Percentiles rank a stretch among this genome's conserved stretches.
phyloP scores from a whole-genome alignment of 768 basidiomycete species.

The Boletus rubroflammeus region DNA sequence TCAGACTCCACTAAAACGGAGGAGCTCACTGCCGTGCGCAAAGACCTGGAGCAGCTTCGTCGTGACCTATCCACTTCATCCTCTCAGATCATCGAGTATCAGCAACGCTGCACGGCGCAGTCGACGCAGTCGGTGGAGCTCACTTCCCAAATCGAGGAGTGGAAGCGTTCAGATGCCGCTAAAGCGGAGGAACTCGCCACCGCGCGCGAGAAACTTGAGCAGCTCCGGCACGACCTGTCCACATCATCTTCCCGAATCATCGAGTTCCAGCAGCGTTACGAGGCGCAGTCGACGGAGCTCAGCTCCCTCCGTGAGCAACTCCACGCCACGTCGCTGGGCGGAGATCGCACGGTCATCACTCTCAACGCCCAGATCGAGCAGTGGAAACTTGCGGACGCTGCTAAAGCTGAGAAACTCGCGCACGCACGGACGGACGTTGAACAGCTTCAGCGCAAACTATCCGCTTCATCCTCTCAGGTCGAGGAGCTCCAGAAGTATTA shows the following conservation, averaged over 20 bases:
- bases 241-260: neutral
- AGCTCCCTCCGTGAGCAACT: neutral
- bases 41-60: neutral
- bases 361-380: slow-evolving; percentile 1
- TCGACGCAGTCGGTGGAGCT: neutral
- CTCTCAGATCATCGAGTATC: neutral
- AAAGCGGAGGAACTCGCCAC: neutral
- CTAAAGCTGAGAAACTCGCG: too few relatives aligned
- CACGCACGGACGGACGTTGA: too few relatives aligned
- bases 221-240: neutral
- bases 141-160: neutral
- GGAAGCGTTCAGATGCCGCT: neutral
- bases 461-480: too few relatives aligned
- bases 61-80: neutral
- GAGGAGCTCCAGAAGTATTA: too few relatives aligned
- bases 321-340: neutral
- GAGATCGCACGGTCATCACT: neutral
- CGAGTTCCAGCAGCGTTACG: neutral
- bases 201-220: neutral
- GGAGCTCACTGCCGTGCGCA: neutral
- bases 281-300: neutral
- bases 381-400: neutral
- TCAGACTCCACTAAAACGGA: neutral
- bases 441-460: too few relatives aligned
- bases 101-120: neutral